Base-by-base conservation (phyloP, 2,329 filamentous ascomycete species). In the Kalmusia sp. region DNA sequence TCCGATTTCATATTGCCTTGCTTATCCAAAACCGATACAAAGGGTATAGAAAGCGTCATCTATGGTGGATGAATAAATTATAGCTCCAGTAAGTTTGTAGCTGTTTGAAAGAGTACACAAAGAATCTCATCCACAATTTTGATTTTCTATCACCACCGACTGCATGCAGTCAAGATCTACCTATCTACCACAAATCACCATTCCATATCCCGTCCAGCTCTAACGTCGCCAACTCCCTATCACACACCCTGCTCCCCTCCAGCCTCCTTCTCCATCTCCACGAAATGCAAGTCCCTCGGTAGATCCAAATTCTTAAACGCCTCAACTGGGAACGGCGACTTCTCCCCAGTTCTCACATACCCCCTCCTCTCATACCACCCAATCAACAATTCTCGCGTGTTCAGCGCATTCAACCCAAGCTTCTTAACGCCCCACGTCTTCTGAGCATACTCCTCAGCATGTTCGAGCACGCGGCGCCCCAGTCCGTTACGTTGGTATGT, bases 331-430 rank as follows among this genome's bases (percentile, higher is more conserved):
- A 51, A 51, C 30, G 30, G 39, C 15, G 38, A 28, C 39, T 14
- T 43, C 21, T 51, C 48, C 8, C 48, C 48, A 8, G 48, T 51
- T 39, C n/a, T 44, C 30, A 35, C 30, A 30, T 51, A 51, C 9
- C 48, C 48, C 25, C 22, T 34, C 21, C 38, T 41, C 25, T 51
- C 48, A 31, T 51, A 51, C 48, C 48, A 51, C 48, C 35, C 30
- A 15, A 51, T 30, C 39, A 51, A 15, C 15, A 30, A 28, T 3
- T 21, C 31, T 31, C 48, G 35, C 21, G 38, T 43, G 12, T 27
- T 28, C 2, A 51, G 21, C 30, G 48, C 48, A 25, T 51, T 37
- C 39, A 51, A 15, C 3, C 48, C 48, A 27, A 44, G 19, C 15
- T 24, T 44, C 21, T 43, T 28, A 6, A 44, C 38, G 9, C 48